Base-by-base conservation (phyloP, 2,329 filamentous ascomycete genomes). In the Aphanocladium album region DNA sequence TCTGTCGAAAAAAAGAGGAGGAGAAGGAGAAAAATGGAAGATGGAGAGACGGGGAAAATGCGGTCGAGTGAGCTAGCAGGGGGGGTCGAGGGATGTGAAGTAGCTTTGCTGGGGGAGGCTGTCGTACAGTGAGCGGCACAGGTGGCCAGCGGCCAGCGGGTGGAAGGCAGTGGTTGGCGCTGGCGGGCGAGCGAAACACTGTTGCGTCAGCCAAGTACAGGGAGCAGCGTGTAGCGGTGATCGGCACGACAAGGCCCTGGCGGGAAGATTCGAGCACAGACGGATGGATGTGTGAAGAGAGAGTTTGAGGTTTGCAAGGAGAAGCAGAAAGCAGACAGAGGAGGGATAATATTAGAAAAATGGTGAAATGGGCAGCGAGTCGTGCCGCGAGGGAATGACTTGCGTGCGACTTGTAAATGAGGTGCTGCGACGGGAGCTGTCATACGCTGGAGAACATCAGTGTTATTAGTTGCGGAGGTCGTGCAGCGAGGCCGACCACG, bases 171-270 rank as follows among this genome's bases (percentile, higher is more conserved):
- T 9, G 30, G 30, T 30, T 9, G 30, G 43, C 17, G 46, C 25
- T 52, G 19, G 47, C 39, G 19, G 19, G 47, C 39, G 19, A 30
- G 30, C 39, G 57, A 53, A 54, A 60, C 57, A 60, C 49, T 35
- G 49, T 60, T 60, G 57, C 57, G 49, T 60, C 57, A 60, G 57
- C 57, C 39, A 60, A 53, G 49, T 27, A 35, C 19, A 35, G 41
- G 19, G 17, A 47, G n/a, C 3, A 39, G n/a, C 50, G n/a, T 27
- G 57, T 47, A 25, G 39, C 21, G 21, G 50, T 27, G 57, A 60
- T 60, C 50, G 57, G 27, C 57, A 41, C 45, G 43, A 39, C 50
- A 19, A 21, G 21, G 50, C 25, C 30, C n/a, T 16, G 30, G 30
- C 30, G 35, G 21, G 50, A 5, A 21, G 46, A 41, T 41, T 49